These are phyloP conservation scores for Monosporascus sp. DNA, from an alignment of 2,329 filamentous ascomycete species.

Conservation along the genomic window DNA sequence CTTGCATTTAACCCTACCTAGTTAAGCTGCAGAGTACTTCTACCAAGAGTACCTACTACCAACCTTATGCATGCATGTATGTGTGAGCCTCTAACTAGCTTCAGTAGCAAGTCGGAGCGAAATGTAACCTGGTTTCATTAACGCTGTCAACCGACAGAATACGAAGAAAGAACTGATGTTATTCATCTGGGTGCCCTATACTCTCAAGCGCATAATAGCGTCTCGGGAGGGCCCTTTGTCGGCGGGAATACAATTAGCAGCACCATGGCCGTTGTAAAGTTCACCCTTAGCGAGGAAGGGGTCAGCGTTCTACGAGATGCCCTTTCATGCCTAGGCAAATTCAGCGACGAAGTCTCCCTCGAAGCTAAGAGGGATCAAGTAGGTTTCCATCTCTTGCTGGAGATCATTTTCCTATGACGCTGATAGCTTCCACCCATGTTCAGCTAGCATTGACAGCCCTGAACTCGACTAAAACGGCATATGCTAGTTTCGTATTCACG, in stretches of 20 bases:
- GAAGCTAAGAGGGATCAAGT: conserved; percentile 67
- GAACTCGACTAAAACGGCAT: conserved; percentile 76
- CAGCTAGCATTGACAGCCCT: conserved; percentile 70
- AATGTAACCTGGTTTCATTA: too few relatives aligned
- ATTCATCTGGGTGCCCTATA: neutral
- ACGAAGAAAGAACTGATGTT: too few relatives aligned
- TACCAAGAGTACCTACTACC: neutral
- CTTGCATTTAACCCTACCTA: neutral
- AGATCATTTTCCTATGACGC: neutral
- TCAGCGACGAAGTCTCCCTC: conserved; percentile 72
- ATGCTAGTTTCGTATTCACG: conserved; percentile 66
- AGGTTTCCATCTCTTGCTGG: conserved; percentile 14
- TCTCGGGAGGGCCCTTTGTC: neutral
- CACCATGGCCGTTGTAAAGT: conserved; percentile 59
- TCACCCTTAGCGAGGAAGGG: conserved; percentile 69
- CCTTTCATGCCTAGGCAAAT: conserved; percentile 69
- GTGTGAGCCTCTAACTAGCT: too few relatives aligned
- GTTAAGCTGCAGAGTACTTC: neutral
- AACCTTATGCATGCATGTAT: too few relatives aligned
- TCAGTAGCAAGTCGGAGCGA: too few relatives aligned
- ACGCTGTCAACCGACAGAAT: too few relatives aligned
- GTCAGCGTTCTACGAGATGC: conserved; percentile 67
- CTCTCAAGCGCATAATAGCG: neutral
- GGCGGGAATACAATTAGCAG: neutral
- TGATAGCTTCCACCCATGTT: conserved; percentile 4